Evolutionary conservation across 2,329 filamentous ascomycete species (phyloP).

Genomic region (Claviceps digitariae): DNA sequence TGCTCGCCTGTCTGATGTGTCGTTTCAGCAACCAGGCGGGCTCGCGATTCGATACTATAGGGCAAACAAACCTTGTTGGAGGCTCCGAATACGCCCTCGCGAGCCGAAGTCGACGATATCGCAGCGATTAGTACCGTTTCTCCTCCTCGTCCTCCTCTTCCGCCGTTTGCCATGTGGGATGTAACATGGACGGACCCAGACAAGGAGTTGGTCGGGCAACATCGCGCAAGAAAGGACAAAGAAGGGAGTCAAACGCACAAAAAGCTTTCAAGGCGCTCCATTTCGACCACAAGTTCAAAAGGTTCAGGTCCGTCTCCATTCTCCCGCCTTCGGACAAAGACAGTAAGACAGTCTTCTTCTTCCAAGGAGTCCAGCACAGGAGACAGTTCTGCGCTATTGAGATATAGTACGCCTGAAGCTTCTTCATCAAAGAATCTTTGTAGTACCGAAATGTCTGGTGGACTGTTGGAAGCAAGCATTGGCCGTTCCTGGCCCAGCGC

Average conservation of each 20-base stretch:
- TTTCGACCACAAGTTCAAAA: slow-evolving; percentile 6
- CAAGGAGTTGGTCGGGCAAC: slow-evolving; percentile 38
- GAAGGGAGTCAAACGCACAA: slow-evolving; percentile 7
- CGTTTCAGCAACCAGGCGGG: slow-evolving; percentile 4
- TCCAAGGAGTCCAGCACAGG: slow-evolving; percentile 1
- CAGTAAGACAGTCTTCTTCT: slow-evolving; percentile 3
- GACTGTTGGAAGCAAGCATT: neutral
- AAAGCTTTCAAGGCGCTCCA: slow-evolving; percentile 2
- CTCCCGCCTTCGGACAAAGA: slow-evolving; percentile 18
- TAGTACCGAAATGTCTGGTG: slow-evolving; percentile 3
- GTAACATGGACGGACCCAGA: slow-evolving; percentile 44
- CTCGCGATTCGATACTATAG: slow-evolving; percentile 3
- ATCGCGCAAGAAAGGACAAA: slow-evolving; percentile 33
- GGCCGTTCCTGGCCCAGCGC: neutral
- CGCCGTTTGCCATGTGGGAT: slow-evolving; percentile 35
- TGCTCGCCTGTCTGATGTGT: neutral
- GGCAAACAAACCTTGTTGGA: neutral
- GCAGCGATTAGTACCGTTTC: neutral
- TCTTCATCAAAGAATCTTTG: slow-evolving; percentile 1
- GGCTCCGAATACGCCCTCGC: neutral
- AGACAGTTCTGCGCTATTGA: neutral
- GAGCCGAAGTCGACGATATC: neutral
- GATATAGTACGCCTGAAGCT: neutral
- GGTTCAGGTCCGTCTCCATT: slow-evolving; percentile 2
- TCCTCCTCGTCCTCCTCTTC: neutral